Evolutionary conservation across 2,329 filamentous ascomycete genomes (phyloP).

Genomic region (Apiospora kogelbergensis): DNA sequence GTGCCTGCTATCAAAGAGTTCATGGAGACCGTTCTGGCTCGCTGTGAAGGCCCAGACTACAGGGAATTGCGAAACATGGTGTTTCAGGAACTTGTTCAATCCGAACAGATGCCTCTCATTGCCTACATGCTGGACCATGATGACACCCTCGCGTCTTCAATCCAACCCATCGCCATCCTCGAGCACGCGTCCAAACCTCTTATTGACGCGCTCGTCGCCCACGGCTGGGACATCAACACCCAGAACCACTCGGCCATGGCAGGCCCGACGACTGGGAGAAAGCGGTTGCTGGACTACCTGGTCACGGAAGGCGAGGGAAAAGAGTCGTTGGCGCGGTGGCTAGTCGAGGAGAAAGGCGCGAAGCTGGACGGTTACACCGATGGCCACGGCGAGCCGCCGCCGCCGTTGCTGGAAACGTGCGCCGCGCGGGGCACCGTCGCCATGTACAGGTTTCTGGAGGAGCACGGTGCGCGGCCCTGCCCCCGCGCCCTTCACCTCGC

Average conservation of each 20-base stretch:
- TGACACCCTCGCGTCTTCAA: too few species aligned
- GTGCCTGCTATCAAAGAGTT: too few species aligned
- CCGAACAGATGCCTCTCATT: too few species aligned
- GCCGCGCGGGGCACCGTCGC: constrained; percentile 7
- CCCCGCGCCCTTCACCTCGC: constrained; percentile 9
- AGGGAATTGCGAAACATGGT: too few species aligned
- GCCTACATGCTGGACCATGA: too few species aligned
- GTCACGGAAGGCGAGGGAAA: background rate
- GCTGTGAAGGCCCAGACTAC: too few species aligned
- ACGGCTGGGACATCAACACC: background rate
- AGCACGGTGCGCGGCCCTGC: constrained; percentile 5
- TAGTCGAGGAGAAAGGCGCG: constrained; percentile 13
- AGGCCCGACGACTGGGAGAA: background rate
- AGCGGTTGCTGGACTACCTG: background rate
- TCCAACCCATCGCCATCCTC: background rate
- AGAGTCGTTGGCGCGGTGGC: constrained; percentile 11
- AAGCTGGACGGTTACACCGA: background rate
- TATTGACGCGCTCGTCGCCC: background rate
- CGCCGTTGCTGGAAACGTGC: constrained; percentile 13
- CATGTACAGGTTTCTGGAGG: constrained; percentile 13
- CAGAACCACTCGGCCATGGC: background rate
- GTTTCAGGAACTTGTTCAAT: too few species aligned
- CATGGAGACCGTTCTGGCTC: too few species aligned
- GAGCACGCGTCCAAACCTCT: background rate
- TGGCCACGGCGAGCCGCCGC: background rate